Base-by-base conservation (phyloP, 176 grass and related monocot genomes). In the Aegilops sharonensis region DNA sequence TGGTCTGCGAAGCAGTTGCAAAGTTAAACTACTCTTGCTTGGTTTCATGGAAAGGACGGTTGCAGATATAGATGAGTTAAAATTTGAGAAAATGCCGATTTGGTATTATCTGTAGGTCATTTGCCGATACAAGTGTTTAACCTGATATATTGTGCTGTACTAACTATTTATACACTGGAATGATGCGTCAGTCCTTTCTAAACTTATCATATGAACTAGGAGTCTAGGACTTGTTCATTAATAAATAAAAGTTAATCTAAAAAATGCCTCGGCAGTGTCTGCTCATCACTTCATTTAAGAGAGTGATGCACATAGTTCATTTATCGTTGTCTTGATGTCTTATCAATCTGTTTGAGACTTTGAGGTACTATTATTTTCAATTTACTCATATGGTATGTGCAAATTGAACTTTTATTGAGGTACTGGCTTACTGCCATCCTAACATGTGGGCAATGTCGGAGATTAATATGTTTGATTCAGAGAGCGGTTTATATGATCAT, bases 261-360 rank as follows among this genome's bases (percentile, higher is more conserved):
- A 63, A 37, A 39, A 39, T 24, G 70, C 23, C 8, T 84, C 5
- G 23, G 29, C 8, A 47, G 18, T 72, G 5, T 50, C 13, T 80
- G 25, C 4, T 80, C 68, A 27, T 31, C 13, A 73, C 12, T 45
- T 59, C 18, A 36, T 88, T 10, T 68, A 78, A 14, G 25, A 14
- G 24, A 70, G 3, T 25, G 25, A 61, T 15, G 8, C 5, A 7
- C 48, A 67, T 68, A 50, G 35, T 83, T 69, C 30, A 62, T 45
- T 64, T 45, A 60, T 48, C 10, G n/a, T 64, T 84, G n/a, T 71
- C 64, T 50, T 83, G 74, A 61, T n/a, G n/a, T n/a, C n/a, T n/a
- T n/a, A 78, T 3, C 30, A 64, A 52, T 78, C 30, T 84, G 21
- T 72, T 29, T 8, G 73, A 36, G 20, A 4, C 21, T 42, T 42